Percentiles rank a stretch among this genome's conserved stretches.
phyloP scores from a whole-genome alignment of 495 filamentous ascomycete genomes.

The Cryomyces minteri region DNA sequence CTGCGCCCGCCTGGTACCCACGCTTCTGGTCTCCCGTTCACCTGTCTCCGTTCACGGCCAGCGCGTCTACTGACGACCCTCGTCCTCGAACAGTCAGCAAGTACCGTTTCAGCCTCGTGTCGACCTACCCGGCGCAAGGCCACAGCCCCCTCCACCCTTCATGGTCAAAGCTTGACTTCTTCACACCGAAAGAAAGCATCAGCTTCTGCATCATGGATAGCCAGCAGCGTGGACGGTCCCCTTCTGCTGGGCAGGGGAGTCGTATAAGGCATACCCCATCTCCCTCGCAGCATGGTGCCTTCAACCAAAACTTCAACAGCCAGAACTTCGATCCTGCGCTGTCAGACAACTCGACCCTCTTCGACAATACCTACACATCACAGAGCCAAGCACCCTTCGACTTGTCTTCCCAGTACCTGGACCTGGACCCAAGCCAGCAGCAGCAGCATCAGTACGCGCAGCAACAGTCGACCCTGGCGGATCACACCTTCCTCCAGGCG shows the following conservation, averaged over 20 bases:
- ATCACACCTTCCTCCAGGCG: conserved; percentile 12
- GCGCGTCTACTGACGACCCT: too few species aligned
- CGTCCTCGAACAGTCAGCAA: too few species aligned
- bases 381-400: conserved; percentile 4
- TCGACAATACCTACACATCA: too few species aligned
- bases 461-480: conserved; percentile 6
- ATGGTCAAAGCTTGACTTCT: too few species aligned
- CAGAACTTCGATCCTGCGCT: not conserved
- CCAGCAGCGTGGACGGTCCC: conserved; percentile 16
- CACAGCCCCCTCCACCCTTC: too few species aligned
- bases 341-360: not conserved
- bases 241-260: conserved; percentile 12
- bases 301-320: conserved; percentile 4
- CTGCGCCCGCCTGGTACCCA: too few species aligned
- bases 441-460: conserved; percentile 8
- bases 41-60: too few species aligned
- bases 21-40: too few species aligned
- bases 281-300: conserved; percentile 14
- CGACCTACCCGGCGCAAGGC: too few species aligned
- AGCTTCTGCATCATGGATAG: conserved; percentile 10
- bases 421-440: too few species aligned
- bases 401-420: not conserved
- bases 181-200: too few species aligned
- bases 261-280: conserved; percentile 21
- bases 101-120: too few species aligned